Base-by-base conservation (phyloP, 352 stramenopile species). In the Globisporangium acanthophoron region DNA sequence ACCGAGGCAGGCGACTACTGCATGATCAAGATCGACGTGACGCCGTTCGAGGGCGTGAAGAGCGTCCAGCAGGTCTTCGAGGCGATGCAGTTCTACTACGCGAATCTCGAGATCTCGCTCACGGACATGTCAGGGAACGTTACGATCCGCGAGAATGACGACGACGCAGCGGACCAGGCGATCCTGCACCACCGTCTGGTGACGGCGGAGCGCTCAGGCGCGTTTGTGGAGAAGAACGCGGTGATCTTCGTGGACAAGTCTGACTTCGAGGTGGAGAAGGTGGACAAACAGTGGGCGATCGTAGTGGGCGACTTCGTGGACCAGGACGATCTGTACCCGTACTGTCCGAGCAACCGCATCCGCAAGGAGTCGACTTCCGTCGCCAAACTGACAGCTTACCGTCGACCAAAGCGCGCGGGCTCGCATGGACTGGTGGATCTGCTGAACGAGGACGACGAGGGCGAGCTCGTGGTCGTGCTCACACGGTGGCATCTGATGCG, bases 21-120 rank as follows among this genome's bases (percentile, higher is more conserved):
- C 54, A 69, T 65, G 20, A 57, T 76, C 3, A 73, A 70, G 16
- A 78, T 78, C n/a, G 73, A 82, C 44, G 54, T 82, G 31, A 65
- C 74, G 12, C 69, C 70, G 31, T 62, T 88, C 9, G 56, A 66
- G 16, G 66, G 64, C 67, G n/a, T n/a, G n/a, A n/a, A n/a, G n/a
- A n/a, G n/a, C n/a, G n/a, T n/a, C n/a, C n/a, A n/a, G n/a, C n/a
- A 73, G 5, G 65, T 83, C 3, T 66, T 77, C 24, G 56, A 76
- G 8, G 73, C 78, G 9, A 55, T 81, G 3, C 65, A 65, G 49
- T 70, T 74, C 13, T 76, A 74, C 49, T 69, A 67, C 16, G 62
- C 59, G 40, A 85, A 85, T 45, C 52, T 78, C 8, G 77, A 87
- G 61, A 80, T 87, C 65, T 80, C 69, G 52, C 75, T 80, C 46